phyloP scores from a whole-genome alignment of 1,284 basidiomycete genomes.

The Ganoderma boninense region DNA sequence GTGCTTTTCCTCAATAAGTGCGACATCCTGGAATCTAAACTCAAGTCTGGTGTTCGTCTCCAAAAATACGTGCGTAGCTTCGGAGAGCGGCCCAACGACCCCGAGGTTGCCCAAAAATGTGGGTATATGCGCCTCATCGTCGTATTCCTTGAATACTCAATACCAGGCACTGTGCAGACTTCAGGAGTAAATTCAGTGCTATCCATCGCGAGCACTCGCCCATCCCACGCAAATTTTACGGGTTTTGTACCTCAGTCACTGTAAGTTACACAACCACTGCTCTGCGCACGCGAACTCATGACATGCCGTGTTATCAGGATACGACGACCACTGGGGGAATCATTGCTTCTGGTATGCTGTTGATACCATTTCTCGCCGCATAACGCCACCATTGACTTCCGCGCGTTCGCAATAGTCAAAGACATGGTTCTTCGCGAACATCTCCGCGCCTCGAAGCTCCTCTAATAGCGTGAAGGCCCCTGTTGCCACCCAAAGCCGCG shows the following conservation, averaged over 20 bases:
- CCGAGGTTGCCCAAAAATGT: constrained; percentile 79
- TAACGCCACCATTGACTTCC: not conserved
- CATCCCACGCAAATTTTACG: constrained; percentile 78
- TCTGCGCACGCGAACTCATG: constrained; percentile 3
- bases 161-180: constrained; percentile 53
- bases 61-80: constrained; percentile 78
- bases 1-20: constrained; percentile 86
- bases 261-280: constrained; percentile 44
- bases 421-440: constrained; percentile 78
- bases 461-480: constrained; percentile 15
- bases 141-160: not conserved
- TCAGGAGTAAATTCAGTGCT: constrained; percentile 77
- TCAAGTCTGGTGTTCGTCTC: constrained; percentile 66
- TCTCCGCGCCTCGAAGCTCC: constrained; percentile 48
- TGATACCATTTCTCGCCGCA: not conserved
- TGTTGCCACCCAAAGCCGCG: too few relatives aligned
- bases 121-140: constrained; percentile 23
- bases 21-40: constrained; percentile 74
- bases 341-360: constrained; percentile 71
- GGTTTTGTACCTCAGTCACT: constrained; percentile 81
- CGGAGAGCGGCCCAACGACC: constrained; percentile 74
- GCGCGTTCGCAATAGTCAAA: constrained; percentile 51
- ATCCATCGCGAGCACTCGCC: constrained; percentile 83
- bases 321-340: constrained; percentile 79
- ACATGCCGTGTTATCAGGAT: constrained; percentile 52